A percentile compares a stretch with the other conserved stretches of the same genome.
phyloP scores from a whole-genome alignment of 2,329 filamentous ascomycete species.

The Cryphonectria radicalis region DNA sequence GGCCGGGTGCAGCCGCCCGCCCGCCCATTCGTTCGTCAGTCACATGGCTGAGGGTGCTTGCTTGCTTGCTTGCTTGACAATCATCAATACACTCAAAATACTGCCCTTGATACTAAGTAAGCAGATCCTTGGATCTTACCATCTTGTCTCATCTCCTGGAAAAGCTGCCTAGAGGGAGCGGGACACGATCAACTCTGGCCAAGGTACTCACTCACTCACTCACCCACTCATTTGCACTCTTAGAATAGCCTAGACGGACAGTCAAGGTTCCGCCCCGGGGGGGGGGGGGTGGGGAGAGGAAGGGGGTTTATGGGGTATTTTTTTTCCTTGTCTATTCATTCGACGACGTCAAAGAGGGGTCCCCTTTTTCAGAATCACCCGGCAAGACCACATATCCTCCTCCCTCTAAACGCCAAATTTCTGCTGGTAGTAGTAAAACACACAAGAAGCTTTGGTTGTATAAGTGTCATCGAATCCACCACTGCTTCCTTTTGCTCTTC shows the following conservation, averaged over 20 bases:
- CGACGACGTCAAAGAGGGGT: constrained; percentile 7
- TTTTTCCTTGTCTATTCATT: constrained; percentile 22
- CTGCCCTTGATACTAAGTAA: neutral
- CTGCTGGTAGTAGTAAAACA: constrained; percentile 16
- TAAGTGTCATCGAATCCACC: constrained; percentile 8
- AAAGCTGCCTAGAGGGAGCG: neutral
- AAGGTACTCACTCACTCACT: neutral
- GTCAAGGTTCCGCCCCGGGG: neutral
- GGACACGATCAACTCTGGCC: neutral
- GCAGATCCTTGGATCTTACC: neutral
- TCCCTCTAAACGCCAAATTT: constrained; percentile 20
- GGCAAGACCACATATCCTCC: constrained; percentile 5
- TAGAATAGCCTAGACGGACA: neutral
- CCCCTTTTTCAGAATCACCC: constrained; percentile 3
- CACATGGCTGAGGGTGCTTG: neutral
- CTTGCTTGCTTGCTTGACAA: neutral
- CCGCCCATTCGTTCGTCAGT: neutral
- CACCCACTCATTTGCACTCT: neutral
- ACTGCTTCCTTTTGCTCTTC: constrained; percentile 11
- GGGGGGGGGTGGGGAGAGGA: no score
- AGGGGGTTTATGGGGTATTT: neutral
- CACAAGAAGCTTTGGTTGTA: constrained; percentile 15
- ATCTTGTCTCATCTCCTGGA: neutral
- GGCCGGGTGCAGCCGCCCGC: constrained; percentile 8
- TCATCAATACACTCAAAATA: neutral